Evolutionary conservation across 352 stramenopile genomes (phyloP).

Genomic region (Globisporangium paroecandrum): DNA sequence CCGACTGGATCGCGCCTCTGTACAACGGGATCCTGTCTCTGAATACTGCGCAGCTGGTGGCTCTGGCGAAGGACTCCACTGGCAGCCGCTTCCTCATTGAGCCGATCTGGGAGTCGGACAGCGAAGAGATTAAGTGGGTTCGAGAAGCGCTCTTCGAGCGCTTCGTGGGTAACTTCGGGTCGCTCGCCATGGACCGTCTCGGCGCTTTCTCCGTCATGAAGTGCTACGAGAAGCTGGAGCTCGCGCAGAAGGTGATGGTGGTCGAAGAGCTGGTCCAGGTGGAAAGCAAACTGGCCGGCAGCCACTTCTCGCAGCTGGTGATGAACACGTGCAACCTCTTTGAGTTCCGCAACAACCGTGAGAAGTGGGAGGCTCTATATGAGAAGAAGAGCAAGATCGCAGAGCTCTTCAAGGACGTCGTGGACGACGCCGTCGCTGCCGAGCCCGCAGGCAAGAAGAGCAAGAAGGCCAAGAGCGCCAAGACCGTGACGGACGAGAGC

Average conservation of each 20-base stretch:
- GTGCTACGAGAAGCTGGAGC: conserved; percentile 60
- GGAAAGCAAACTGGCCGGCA: conserved; percentile 68
- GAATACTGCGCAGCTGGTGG: conserved; percentile 65
- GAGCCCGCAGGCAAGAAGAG: conserved; percentile 17
- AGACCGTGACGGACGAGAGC: conserved; percentile 21
- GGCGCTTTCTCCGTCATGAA: conserved; percentile 83
- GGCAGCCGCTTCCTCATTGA: conserved; percentile 76
- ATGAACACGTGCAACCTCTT: conserved; percentile 78
- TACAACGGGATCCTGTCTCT: conserved; percentile 63
- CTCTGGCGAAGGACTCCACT: conserved; percentile 74
- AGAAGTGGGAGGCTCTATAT: conserved; percentile 74
- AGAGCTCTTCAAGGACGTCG: conserved; percentile 74
- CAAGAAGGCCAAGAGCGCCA: conserved; percentile 18
- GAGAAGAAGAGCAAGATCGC: conserved; percentile 80
- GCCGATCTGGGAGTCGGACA: conserved; percentile 72
- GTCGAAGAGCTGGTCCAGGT: conserved; percentile 66
- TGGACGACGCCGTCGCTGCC: conserved; percentile 33
- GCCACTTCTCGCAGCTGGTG: conserved; percentile 80
- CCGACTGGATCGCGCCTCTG: conserved; percentile 41
- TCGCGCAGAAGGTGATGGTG: conserved; percentile 65
- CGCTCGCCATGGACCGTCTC: conserved; percentile 68
- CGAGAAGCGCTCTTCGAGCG: conserved; percentile 59
- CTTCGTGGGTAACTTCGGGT: conserved; percentile 67
- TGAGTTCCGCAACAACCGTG: conserved; percentile 74
- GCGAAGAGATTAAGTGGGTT: conserved; percentile 53